Percentiles rank a stretch among this genome's conserved stretches.
Evolutionary conservation across 139 green algal genomes (phyloP).

Genomic region (Eudorina sp.): DNA sequence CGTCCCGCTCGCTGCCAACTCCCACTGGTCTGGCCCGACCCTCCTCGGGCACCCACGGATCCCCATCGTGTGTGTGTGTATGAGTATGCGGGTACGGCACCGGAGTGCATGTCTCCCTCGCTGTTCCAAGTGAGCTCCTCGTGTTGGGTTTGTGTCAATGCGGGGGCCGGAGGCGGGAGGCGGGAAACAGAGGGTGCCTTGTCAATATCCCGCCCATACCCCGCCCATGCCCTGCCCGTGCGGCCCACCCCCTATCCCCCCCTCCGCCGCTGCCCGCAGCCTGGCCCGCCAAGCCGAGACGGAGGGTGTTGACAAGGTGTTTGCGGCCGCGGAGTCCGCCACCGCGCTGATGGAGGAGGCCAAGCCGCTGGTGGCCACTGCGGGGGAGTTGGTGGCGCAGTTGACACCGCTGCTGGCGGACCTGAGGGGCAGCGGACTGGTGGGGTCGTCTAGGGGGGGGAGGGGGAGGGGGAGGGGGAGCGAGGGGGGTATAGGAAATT

Average conservation of each 20-base stretch:
- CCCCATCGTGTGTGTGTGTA: too few species aligned
- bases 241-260: background rate
- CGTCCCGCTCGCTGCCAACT: too few species aligned
- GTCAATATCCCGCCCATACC: too few species aligned
- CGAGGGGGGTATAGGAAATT: background rate
- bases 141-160: too few species aligned
- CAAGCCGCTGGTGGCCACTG: slow-evolving; percentile 60
- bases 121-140: too few species aligned
- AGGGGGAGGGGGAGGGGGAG: background rate
- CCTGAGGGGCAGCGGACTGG: slow-evolving; percentile 79
- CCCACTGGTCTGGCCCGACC: too few species aligned
- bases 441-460: slow-evolving; percentile 60
- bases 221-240: background rate
- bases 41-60: too few species aligned
- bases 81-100: too few species aligned
- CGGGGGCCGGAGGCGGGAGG: too few species aligned
- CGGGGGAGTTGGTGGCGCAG: slow-evolving; percentile 56
- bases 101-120: too few species aligned
- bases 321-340: slow-evolving; percentile 86
- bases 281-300: slow-evolving; percentile 93
- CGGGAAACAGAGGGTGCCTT: too few species aligned
- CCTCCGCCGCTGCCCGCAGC: slow-evolving; percentile 67
- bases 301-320: slow-evolving; percentile 82
- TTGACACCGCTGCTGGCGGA: slow-evolving; percentile 86
- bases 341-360: slow-evolving; percentile 64